Conservation (phyloP, 2,329 filamentous ascomycete species). For the Lasiodiplodia hormozganensis region DNA sequence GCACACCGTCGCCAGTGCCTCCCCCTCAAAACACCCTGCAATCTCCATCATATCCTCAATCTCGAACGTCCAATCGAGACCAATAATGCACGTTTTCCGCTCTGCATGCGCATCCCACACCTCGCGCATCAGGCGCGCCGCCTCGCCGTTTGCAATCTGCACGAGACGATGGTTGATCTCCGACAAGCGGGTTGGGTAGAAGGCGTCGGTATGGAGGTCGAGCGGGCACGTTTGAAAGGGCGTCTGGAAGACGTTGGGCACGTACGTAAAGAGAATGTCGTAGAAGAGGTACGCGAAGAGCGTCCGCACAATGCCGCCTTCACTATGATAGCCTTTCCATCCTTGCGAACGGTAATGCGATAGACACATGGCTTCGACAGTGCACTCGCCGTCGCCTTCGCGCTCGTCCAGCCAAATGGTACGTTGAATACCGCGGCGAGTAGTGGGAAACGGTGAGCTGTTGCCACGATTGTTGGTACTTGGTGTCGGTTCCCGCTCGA, state of each 20-base stretch:
- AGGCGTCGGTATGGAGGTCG: constrained; percentile 90
- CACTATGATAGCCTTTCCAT: constrained; percentile 94
- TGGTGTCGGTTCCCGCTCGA: constrained; percentile 66
- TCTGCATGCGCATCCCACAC: constrained; percentile 74
- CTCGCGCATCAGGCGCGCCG: constrained; percentile 68
- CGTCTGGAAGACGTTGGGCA: constrained; percentile 97
- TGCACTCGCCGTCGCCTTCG: constrained; percentile 74
- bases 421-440: constrained; percentile 61
- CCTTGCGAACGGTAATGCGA: constrained; percentile 81
- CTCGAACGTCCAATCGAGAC: constrained; percentile 88
- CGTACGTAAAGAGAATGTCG: constrained; percentile 89
- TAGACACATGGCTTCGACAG: constrained; percentile 93
- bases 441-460: constrained; percentile 35
- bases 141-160: constrained; percentile 84
- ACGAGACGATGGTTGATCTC: constrained; percentile 89
- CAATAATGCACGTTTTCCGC: constrained; percentile 82
- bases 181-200: constrained; percentile 82
- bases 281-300: constrained; percentile 85
- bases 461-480: constrained; percentile 24
- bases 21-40: constrained; percentile 77
- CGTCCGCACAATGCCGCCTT: constrained; percentile 91
- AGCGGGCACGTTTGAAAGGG: constrained; percentile 92
- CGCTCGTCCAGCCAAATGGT: constrained; percentile 81
- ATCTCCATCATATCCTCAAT: constrained; percentile 81
- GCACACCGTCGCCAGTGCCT: constrained; percentile 82